phyloP scores from a whole-genome alignment of 257 asterid species.

The Penstemon newberryi region DNA sequence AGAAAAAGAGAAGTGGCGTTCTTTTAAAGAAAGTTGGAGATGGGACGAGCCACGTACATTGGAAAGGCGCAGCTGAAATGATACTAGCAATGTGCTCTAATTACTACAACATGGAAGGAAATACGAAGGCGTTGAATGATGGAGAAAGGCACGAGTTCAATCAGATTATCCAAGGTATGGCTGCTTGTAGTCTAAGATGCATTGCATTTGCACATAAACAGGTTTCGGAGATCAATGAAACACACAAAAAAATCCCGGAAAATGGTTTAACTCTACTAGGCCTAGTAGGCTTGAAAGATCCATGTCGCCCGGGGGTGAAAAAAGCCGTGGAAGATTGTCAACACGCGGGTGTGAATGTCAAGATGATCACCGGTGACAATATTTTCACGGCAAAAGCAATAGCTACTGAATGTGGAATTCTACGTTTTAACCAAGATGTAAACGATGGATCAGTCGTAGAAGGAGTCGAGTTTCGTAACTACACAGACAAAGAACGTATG shows the following conservation, averaged over 20 bases:
- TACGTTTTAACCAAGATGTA: slow-evolving; percentile 22
- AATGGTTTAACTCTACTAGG: slow-evolving; percentile 48
- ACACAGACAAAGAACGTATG: slow-evolving; percentile 58
- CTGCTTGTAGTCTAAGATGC: slow-evolving; percentile 70
- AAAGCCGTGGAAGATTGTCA: slow-evolving; percentile 68
- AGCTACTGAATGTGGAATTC: slow-evolving; percentile 80
- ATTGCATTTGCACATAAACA: slow-evolving; percentile 68
- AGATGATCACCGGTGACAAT: slow-evolving; percentile 87
- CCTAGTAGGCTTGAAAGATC: slow-evolving; percentile 68
- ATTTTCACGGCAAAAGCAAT: slow-evolving; percentile 76
- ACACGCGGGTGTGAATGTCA: slow-evolving; percentile 61
- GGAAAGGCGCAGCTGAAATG: slow-evolving; percentile 96
- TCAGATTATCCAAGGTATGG: slow-evolving; percentile 66
- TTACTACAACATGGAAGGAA: slow-evolving; percentile 50
- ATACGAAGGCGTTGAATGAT: slow-evolving; percentile 33
- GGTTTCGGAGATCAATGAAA: slow-evolving; percentile 16
- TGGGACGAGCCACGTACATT: slow-evolving; percentile 42
- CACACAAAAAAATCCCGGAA: slow-evolving; percentile 38
- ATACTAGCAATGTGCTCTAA: slow-evolving; percentile 56
- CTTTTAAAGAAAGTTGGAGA: slow-evolving; percentile 38
- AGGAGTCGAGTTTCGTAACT: slow-evolving; percentile 63
- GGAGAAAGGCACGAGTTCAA: slow-evolving; percentile 32
- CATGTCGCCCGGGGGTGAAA: slow-evolving; percentile 68
- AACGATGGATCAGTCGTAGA: slow-evolving; percentile 48
- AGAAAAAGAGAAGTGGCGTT: slow-evolving; percentile 76